These are phyloP conservation scores for Hirsutella rhossiliensis DNA, from an alignment of 2,329 filamentous ascomycete species.

Conservation along the genomic window DNA sequence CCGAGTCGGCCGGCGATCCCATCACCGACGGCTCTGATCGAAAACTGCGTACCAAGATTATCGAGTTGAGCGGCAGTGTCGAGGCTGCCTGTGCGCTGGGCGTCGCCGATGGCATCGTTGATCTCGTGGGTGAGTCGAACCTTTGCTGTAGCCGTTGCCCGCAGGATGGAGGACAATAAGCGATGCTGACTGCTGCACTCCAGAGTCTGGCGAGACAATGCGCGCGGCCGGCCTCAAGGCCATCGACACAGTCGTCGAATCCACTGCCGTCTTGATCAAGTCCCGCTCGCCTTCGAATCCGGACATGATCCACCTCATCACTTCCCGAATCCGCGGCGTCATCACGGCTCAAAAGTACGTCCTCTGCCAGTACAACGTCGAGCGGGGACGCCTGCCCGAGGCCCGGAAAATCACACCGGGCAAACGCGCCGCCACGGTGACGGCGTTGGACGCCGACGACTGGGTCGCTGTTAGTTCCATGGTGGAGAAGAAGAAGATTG, in stretches of 20 bases:
- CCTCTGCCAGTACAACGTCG: conserved; percentile 92
- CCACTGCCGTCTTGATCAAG: conserved; percentile 83
- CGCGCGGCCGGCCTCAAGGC: conserved; percentile 85
- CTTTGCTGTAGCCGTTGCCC: too few species aligned
- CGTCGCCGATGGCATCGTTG: conserved; percentile 92
- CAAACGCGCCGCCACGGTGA: conserved; percentile 86
- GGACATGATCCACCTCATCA: conserved; percentile 71
- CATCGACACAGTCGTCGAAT: conserved; percentile 86
- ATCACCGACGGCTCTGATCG: conserved; percentile 22
- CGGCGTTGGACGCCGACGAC: conserved; percentile 72
- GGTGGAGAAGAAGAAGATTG: conserved; percentile 81
- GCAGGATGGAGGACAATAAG: too few species aligned
- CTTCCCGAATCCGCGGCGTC: conserved; percentile 78
- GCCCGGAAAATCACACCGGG: conserved; percentile 78
- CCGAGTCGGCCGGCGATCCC: conserved; percentile 27
- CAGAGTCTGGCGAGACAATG: conserved; percentile 98
- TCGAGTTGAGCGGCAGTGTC: conserved; percentile 91
- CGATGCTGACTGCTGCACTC: conserved; percentile 2
- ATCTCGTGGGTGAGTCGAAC: conserved; percentile 70
- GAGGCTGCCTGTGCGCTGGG: conserved; percentile 93
- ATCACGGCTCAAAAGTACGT: conserved; percentile 93
- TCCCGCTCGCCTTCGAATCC: conserved; percentile 73
- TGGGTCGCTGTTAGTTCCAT: conserved; percentile 95
- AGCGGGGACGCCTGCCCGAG: conserved; percentile 51
- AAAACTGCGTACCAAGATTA: conserved; percentile 73